Conservation (phyloP, 2,329 filamentous ascomycete genomes). For the Sporothrix luriei region DNA sequence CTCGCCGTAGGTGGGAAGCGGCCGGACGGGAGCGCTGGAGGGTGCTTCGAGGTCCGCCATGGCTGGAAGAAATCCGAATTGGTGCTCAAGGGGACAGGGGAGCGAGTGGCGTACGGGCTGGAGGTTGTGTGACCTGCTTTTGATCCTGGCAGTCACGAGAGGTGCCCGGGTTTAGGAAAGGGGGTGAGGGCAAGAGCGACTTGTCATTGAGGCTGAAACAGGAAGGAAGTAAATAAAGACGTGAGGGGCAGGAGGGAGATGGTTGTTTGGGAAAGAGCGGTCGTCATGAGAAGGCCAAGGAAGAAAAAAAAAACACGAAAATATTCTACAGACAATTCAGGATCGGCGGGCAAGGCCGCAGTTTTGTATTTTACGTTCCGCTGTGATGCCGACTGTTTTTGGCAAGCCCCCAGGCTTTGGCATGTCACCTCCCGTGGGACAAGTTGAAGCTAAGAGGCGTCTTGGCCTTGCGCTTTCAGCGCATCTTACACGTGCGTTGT, state of each 20-base stretch:
- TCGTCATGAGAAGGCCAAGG: not conserved
- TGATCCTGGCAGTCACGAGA: not conserved
- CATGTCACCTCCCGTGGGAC: conserved; percentile 1
- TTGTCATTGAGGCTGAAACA: conserved; percentile 4
- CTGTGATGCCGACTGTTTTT: conserved; percentile 8
- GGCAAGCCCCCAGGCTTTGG: not conserved
- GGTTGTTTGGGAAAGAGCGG: not conserved
- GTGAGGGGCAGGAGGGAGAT: not conserved
- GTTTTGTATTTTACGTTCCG: conserved; percentile 12
- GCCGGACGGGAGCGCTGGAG: not conserved
- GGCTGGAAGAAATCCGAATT: not conserved
- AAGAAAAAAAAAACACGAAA: not conserved
- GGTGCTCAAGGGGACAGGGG: not conserved
- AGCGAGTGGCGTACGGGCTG: not conserved
- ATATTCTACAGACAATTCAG: not conserved
- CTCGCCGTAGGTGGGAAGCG: conserved; percentile 18
- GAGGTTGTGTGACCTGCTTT: not conserved
- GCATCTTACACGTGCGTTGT: conserved; percentile 1
- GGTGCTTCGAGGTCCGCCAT: conserved; percentile 7
- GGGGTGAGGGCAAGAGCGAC: not conserved
- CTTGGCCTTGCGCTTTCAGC: not conserved
- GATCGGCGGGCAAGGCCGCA: conserved; percentile 14
- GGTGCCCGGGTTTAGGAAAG: not conserved
- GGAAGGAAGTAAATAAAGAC: conserved; percentile 20
- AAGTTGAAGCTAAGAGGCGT: not conserved